Conservation (phyloP, 2,329 filamentous ascomycete genomes). For the Akanthomyces lecanii region DNA sequence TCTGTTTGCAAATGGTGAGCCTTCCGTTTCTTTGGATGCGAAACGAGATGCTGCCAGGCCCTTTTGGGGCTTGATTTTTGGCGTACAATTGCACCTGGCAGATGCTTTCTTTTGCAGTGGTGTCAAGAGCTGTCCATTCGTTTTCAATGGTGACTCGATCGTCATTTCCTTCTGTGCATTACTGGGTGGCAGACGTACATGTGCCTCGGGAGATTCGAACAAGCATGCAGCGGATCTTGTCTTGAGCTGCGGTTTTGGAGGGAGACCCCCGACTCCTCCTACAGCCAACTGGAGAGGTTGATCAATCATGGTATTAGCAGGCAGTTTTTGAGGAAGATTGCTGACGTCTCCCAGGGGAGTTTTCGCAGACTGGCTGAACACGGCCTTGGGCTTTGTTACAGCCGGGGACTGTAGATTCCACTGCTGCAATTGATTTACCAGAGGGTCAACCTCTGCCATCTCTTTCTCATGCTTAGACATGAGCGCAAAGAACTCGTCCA, state of each 20-base stretch:
- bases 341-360: not conserved
- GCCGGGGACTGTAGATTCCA: constrained; percentile 1
- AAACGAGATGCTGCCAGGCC: constrained; percentile 12
- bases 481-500: not conserved
- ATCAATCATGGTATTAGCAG: no score
- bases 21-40: not conserved
- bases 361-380: not conserved
- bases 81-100: constrained; percentile 1
- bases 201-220: no score
- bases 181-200: no score
- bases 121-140: not conserved
- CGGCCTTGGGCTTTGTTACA: not conserved
- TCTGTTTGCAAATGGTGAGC: not conserved
- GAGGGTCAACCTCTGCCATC: constrained; percentile 2
- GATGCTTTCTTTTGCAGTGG: not conserved
- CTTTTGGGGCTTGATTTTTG: not conserved
- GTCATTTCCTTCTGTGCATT: no score
- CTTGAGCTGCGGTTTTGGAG: no score
- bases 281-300: not conserved
- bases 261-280: not conserved
- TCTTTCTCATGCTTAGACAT: not conserved
- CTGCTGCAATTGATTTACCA: constrained; percentile 3
- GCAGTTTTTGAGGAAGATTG: not conserved
- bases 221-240: no score
- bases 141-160: not conserved